These are phyloP conservation scores for Citrullus mucosospermus DNA, from an alignment of 306 rosid genomes.

Conservation along the genomic window DNA sequence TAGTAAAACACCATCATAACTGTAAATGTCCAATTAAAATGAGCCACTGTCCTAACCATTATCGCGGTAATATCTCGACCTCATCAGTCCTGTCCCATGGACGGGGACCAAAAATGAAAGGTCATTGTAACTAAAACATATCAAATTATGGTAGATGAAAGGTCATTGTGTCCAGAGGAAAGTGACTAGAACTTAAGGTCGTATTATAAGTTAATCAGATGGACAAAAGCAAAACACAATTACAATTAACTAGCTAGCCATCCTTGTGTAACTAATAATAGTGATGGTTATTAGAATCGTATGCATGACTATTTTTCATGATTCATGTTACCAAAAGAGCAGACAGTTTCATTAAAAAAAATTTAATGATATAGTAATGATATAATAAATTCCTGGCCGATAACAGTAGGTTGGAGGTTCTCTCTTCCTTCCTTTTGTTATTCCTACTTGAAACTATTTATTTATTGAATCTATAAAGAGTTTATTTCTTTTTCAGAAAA, in stretches of 20 bases:
- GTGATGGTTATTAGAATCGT: not conserved
- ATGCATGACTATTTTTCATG: not conserved
- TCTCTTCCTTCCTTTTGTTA: not conserved
- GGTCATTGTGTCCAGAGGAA: not conserved
- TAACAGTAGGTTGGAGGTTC: not conserved
- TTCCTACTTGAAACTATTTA: not conserved
- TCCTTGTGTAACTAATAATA: not conserved
- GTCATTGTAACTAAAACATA: not conserved
- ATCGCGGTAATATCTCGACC: not conserved
- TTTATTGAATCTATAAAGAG: not conserved
- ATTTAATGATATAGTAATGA: not conserved
- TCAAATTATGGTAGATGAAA: not conserved
- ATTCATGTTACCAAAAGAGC: not conserved
- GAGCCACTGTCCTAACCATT: not conserved
- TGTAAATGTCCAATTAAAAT: not conserved
- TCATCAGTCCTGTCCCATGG: not conserved
- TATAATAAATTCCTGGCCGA: not conserved
- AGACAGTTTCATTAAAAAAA: not conserved
- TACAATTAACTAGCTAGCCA: not conserved
- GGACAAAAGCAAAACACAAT: not conserved
- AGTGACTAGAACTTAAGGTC: not conserved
- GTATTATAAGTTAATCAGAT: not conserved
- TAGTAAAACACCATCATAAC: not conserved
- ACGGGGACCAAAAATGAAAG: not conserved
- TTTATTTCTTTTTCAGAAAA: not conserved